Conservation (phyloP, 179 eudicot species). For the Silene noctiflora region DNA sequence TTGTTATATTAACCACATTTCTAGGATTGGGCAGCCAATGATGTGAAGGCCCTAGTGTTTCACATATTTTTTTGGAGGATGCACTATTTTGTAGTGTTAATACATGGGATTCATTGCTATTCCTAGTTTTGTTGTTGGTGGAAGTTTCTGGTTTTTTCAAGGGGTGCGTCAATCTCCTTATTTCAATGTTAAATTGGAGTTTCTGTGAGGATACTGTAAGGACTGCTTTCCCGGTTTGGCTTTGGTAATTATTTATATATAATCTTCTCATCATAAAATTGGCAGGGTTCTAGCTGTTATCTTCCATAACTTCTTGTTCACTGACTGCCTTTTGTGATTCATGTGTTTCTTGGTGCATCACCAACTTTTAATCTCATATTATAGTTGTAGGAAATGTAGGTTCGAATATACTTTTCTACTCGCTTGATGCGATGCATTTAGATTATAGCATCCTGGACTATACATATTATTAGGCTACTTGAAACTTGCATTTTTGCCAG, state of each 20-base stretch:
- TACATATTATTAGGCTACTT: background rate
- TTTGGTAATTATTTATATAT: background rate
- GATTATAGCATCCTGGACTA: background rate
- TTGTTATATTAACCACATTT: background rate
- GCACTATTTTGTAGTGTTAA: background rate
- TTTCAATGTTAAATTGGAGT: background rate
- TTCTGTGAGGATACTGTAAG: background rate
- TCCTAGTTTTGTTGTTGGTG: background rate
- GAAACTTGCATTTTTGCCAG: conserved; percentile 2
- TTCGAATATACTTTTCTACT: conserved; percentile 3
- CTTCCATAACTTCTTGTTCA: background rate
- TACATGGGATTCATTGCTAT: background rate
- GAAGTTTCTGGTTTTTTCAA: background rate
- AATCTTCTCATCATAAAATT: background rate
- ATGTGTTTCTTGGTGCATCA: background rate
- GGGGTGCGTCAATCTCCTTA: background rate
- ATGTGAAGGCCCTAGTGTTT: background rate
- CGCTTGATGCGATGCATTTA: background rate
- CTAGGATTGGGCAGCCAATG: background rate
- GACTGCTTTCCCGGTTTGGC: background rate
- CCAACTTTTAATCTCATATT: background rate
- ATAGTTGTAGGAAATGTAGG: background rate
- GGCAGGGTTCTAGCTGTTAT: background rate
- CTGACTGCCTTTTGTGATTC: background rate
- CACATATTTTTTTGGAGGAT: background rate